A percentile compares a stretch with the other conserved stretches of the same genome.
Evolutionary conservation across 345 rosid genomes (phyloP).

Genomic region (Citrus reticulata): DNA sequence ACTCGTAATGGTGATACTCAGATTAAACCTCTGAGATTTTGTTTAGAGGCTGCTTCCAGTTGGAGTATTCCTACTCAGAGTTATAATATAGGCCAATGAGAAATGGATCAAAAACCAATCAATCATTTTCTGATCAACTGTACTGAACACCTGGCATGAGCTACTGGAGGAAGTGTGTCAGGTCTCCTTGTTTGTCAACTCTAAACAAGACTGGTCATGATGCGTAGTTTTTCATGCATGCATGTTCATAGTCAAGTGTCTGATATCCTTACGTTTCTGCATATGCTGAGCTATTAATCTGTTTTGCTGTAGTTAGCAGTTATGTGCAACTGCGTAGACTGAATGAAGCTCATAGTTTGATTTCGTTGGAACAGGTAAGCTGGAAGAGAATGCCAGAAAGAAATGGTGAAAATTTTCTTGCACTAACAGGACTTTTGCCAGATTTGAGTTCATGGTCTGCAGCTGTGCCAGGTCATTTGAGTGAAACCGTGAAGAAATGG

Average conservation of each 20-base stretch:
- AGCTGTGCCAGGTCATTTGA: constrained; percentile 44
- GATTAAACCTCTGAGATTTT: not conserved
- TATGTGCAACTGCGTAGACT: not conserved
- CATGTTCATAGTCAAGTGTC: not conserved
- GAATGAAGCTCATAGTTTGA: constrained; percentile 2
- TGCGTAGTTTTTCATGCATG: not conserved
- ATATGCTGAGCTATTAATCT: not conserved
- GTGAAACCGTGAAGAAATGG: constrained; percentile 61
- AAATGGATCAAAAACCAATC: not conserved
- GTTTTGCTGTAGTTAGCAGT: not conserved
- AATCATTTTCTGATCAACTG: not conserved
- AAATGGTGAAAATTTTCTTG: constrained; percentile 58
- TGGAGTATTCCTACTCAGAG: not conserved
- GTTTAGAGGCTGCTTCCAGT: not conserved
- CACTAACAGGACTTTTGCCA: constrained; percentile 66
- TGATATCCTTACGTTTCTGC: not conserved
- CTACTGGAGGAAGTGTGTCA: not conserved
- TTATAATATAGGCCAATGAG: not conserved
- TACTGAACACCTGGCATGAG: not conserved
- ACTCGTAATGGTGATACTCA: not conserved
- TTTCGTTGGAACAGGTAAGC: constrained; percentile 36
- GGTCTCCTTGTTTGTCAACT: not conserved
- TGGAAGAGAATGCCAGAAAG: constrained; percentile 66
- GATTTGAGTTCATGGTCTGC: constrained; percentile 64
- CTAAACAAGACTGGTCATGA: not conserved